Percentiles rank a stretch among this genome's conserved stretches.
These are phyloP conservation scores for Lepidium aucheri DNA, from an alignment of 345 rosid genomes.

Conservation along the genomic window DNA sequence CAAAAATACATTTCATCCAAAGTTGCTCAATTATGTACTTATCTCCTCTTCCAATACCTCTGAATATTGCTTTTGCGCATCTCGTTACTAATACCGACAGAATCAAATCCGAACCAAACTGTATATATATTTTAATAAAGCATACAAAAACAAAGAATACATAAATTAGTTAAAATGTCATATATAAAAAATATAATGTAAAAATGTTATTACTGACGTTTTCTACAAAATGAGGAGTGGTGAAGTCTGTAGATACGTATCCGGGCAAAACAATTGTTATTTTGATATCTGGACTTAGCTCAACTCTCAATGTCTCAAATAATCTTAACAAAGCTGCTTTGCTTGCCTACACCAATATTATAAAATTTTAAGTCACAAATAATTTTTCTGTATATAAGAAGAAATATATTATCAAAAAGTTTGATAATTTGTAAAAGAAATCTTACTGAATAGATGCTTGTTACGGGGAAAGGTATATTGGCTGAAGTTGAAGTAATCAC, in stretches of 20 bases:
- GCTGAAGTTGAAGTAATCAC: constrained; percentile 19
- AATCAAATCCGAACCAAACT: constrained; percentile 11
- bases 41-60: constrained; percentile 18
- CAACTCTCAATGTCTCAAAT: constrained; percentile 42
- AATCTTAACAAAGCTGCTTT: constrained; percentile 43
- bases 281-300: constrained; percentile 36
- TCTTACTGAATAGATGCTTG: constrained; percentile 12
- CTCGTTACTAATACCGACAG: background rate
- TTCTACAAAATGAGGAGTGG: constrained; percentile 10
- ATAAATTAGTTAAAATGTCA: background rate
- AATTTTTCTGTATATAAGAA: background rate
- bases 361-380: background rate
- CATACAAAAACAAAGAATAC: background rate
- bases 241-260: constrained; percentile 24
- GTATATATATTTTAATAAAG: background rate
- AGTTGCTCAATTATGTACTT: constrained; percentile 5
- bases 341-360: constrained; percentile 32
- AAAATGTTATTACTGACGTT: background rate
- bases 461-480: no score
- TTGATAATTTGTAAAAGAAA: background rate
- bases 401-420: no score
- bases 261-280: constrained; percentile 46
- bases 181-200: background rate
- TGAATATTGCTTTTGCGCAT: constrained; percentile 7
- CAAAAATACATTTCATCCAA: background rate